phyloP scores from a whole-genome alignment of 2,329 filamentous ascomycete species.

The Beauveria australis region DNA sequence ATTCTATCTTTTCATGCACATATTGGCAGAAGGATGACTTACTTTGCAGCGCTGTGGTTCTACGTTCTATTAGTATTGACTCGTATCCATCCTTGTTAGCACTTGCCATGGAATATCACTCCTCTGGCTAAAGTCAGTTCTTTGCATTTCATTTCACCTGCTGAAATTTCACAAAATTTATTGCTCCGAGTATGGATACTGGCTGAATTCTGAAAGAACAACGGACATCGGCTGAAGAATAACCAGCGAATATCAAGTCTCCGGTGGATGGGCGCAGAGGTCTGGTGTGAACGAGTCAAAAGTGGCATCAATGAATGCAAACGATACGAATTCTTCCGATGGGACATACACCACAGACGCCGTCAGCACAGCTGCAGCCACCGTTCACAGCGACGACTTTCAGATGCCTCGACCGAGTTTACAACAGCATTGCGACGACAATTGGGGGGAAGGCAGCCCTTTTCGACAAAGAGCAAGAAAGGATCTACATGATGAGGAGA shows the following conservation, averaged over 20 bases:
- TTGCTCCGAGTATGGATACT: background rate
- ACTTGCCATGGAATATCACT: background rate
- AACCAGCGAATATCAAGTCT: background rate
- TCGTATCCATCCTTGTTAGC: background rate
- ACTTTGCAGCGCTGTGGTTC: no score
- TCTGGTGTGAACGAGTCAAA: background rate
- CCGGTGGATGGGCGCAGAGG: background rate
- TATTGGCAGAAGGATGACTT: no score
- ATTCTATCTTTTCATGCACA: no score
- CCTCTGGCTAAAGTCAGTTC: background rate
- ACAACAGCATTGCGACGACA: background rate
- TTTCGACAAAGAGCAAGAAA: background rate
- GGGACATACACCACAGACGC: background rate
- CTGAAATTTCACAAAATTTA: background rate
- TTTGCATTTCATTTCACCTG: background rate
- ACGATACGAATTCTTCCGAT: background rate
- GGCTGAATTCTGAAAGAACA: background rate
- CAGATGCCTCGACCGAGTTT: background rate
- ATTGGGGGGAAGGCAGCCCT: background rate
- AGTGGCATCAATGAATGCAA: background rate
- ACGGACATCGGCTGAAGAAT: no score
- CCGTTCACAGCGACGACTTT: conserved; percentile 11
- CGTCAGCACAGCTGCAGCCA: conserved; percentile 1
- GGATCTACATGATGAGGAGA: background rate
- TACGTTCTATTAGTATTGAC: no score